Evolutionary conservation across 2,329 filamentous ascomycete genomes (phyloP).

Genomic region (Diplocarpon mali): DNA sequence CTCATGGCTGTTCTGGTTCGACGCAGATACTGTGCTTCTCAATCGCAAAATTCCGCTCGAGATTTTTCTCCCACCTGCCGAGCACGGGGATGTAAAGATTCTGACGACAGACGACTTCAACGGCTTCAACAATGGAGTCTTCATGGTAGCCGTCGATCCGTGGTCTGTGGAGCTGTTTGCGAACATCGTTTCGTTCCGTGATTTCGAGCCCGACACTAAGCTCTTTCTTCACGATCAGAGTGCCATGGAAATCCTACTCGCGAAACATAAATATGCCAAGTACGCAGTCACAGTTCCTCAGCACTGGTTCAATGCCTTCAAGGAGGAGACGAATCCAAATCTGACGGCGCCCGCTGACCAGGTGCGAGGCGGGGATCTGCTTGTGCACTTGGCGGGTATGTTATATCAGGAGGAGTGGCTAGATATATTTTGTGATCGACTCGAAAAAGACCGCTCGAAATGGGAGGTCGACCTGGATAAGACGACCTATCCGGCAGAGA

Average conservation of each 20-base stretch:
- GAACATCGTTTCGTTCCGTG: background rate
- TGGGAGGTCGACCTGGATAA: background rate
- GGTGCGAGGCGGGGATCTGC: background rate
- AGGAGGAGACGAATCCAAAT: background rate
- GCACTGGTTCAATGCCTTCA: slow-evolving; percentile 4
- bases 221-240: background rate
- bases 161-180: background rate
- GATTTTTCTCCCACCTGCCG: slow-evolving; percentile 1
- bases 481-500: background rate
- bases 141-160: background rate
- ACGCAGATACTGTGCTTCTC: background rate
- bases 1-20: background rate
- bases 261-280: background rate
- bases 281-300: background rate
- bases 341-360: background rate
- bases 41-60: slow-evolving; percentile 2
- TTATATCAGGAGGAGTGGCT: background rate
- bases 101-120: background rate
- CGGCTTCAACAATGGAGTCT: slow-evolving; percentile 6
- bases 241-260: background rate
- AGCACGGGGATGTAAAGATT: background rate
- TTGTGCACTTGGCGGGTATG: slow-evolving; percentile 1
- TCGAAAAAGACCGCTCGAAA: background rate
- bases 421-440: background rate
- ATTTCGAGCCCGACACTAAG: background rate